These are phyloP conservation scores for Poa pratensis DNA, from an alignment of 176 grass and related monocot genomes.

Conservation along the genomic window DNA sequence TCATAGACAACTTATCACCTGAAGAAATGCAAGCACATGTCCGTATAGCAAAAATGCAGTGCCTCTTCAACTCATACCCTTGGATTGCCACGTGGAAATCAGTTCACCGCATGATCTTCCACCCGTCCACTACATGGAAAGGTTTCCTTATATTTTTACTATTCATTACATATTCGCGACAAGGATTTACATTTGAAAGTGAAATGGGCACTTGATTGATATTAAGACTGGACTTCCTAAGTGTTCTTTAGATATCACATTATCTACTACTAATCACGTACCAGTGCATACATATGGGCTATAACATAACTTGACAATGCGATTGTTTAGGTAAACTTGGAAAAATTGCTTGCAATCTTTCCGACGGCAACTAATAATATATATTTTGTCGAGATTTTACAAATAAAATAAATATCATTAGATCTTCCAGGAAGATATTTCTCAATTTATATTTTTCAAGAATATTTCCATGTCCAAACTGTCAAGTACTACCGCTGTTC, in stretches of 20 bases:
- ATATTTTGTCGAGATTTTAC: neutral
- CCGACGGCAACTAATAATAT: neutral
- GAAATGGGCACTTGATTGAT: neutral
- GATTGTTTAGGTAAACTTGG: neutral
- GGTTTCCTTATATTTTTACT: constrained; percentile 43
- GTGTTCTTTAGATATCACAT: neutral
- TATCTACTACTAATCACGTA: neutral
- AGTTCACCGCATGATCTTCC: constrained; percentile 53
- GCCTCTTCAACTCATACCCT: constrained; percentile 93
- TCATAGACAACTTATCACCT: constrained; percentile 54
- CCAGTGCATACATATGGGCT: neutral
- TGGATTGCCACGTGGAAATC: constrained; percentile 67
- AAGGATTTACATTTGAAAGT: neutral
- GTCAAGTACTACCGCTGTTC: too few species aligned
- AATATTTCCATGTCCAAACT: too few species aligned
- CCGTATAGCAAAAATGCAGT: constrained; percentile 71
- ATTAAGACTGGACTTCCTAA: neutral
- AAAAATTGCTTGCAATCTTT: neutral
- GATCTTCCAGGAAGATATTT: too few species aligned
- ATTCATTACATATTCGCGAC: neutral
- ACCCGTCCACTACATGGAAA: constrained; percentile 67
- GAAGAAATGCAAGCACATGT: constrained; percentile 66
- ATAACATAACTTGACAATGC: neutral
- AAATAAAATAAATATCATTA: too few species aligned
- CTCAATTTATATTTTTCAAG: too few species aligned